phyloP scores from a whole-genome alignment of 441 rosid species.

The Biscutella auriculata region DNA sequence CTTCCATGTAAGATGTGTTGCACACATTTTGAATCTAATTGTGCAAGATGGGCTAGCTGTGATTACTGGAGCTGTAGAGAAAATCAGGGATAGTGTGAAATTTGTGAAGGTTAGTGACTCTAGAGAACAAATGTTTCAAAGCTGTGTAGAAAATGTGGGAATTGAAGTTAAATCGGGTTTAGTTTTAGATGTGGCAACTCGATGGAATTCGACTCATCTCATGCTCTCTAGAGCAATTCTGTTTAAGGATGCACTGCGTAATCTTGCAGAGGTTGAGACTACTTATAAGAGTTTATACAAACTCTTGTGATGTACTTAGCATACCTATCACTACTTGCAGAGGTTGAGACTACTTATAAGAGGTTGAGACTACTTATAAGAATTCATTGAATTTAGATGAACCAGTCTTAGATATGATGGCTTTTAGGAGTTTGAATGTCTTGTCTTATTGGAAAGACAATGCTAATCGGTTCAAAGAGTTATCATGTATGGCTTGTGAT shows the following conservation, averaged over 20 bases:
- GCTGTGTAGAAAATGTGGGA: neutral
- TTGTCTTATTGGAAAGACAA: neutral
- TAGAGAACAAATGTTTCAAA: neutral
- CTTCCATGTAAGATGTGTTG: neutral
- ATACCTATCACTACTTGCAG: too few relatives aligned
- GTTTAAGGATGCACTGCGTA: neutral
- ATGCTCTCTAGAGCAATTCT: neutral
- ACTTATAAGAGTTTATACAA: too few relatives aligned
- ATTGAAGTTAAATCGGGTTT: neutral
- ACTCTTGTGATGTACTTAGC: too few relatives aligned
- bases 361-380: too few relatives aligned
- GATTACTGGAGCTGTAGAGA: neutral
- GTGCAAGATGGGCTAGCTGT: neutral
- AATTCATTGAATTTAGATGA: too few relatives aligned
- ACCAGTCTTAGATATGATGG: neutral
- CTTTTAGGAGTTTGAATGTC: neutral
- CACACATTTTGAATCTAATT: neutral
- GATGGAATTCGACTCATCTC: neutral
- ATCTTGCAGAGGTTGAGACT: neutral
- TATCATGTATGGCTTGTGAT: neutral
- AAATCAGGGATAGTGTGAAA: neutral
- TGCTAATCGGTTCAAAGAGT: neutral
- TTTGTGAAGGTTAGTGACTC: neutral
- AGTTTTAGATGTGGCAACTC: neutral
- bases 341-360: too few relatives aligned